Evolutionary conservation across 1,284 basidiomycete species (phyloP).

Genomic region (Ganoderma meredithae): DNA sequence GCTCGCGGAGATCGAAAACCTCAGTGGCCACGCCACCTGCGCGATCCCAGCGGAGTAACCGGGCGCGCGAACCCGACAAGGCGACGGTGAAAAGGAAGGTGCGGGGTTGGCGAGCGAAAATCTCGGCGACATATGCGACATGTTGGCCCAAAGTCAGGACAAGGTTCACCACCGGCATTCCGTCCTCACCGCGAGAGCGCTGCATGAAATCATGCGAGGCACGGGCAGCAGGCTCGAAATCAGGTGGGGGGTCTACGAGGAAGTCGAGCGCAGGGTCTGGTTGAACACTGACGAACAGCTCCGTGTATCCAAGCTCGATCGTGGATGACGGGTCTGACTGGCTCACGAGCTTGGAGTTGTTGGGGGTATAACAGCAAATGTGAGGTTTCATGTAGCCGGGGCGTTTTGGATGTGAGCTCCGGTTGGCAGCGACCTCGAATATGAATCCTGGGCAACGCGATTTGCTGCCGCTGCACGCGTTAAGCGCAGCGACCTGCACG

Average conservation of each 20-base stretch:
- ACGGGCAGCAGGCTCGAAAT: neutral
- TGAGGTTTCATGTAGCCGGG: conserved; percentile 17
- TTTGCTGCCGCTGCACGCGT: conserved; percentile 5
- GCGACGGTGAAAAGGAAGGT: conserved; percentile 36
- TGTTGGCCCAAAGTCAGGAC: conserved; percentile 12
- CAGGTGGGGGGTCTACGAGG: conserved; percentile 4
- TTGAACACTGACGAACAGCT: conserved; percentile 20
- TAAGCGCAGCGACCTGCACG: conserved; percentile 7
- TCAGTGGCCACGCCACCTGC: conserved; percentile 39
- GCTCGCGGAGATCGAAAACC: conserved; percentile 35
- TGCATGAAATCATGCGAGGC: conserved; percentile 8
- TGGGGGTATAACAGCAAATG: conserved; percentile 16
- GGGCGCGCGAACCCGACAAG: conserved; percentile 32
- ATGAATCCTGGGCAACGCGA: conserved; percentile 21
- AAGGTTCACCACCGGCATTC: neutral
- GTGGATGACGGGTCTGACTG: neutral
- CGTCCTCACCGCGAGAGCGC: neutral
- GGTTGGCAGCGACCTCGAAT: conserved; percentile 13
- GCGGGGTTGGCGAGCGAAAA: conserved; percentile 22
- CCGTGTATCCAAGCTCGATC: conserved; percentile 20
- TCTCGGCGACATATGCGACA: conserved; percentile 17
- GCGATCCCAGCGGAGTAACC: conserved; percentile 42
- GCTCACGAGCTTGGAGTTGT: neutral
- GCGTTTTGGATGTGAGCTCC: neutral
- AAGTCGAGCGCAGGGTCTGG: conserved; percentile 2